Conservation (phyloP, 2,329 filamentous ascomycete genomes). For the Laburnicola sp. region DNA sequence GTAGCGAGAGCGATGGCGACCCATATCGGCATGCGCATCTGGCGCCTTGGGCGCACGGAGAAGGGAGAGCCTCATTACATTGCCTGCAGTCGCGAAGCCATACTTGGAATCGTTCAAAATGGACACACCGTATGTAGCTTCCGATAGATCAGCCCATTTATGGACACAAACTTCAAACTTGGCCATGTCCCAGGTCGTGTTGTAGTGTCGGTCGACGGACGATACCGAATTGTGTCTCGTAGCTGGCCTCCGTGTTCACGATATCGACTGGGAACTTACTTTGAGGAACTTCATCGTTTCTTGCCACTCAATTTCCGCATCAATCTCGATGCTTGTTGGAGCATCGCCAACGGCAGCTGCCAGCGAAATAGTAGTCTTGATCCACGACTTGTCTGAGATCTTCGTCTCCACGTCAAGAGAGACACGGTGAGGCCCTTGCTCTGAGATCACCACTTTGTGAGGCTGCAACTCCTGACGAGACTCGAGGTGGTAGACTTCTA, state of each 20-base stretch:
- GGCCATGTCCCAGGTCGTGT: conserved; percentile 96
- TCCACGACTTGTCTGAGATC: conserved; percentile 83
- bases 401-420: conserved; percentile 81
- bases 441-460: conserved; percentile 69
- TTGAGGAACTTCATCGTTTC: conserved; percentile 98
- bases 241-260: conserved; percentile 86
- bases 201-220: conserved; percentile 94
- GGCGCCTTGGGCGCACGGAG: conserved; percentile 89
- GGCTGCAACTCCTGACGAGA: conserved; percentile 76
- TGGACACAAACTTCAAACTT: conserved; percentile 97
- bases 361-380: conserved; percentile 83
- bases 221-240: conserved; percentile 93
- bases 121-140: conserved; percentile 85
- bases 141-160: conserved; percentile 88
- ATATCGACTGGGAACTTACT: conserved; percentile 94
- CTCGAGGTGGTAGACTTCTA: conserved; percentile 92
- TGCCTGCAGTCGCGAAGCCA: conserved; percentile 88
- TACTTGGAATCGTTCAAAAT: conserved; percentile 96
- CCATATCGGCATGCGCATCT: conserved; percentile 94
- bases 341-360: conserved; percentile 67
- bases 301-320: conserved; percentile 91
- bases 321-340: conserved; percentile 73
- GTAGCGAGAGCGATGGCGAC: conserved; percentile 82
- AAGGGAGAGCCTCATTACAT: conserved; percentile 84
- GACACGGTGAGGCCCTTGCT: conserved; percentile 73